These are phyloP conservation scores for Candida ficus DNA, from an alignment of 805 yeast species.

Conservation along the genomic window DNA sequence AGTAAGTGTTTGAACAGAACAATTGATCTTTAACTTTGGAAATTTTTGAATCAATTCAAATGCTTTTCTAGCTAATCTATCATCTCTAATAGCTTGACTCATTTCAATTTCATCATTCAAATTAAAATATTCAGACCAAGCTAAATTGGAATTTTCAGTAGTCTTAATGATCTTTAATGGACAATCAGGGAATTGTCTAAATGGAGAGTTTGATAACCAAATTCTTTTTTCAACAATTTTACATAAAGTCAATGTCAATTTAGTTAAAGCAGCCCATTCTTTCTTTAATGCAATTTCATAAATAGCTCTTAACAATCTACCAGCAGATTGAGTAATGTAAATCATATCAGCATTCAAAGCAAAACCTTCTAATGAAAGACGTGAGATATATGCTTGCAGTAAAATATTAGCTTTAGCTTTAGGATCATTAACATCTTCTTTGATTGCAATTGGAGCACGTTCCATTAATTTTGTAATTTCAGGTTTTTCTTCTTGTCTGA, in stretches of 20 bases:
- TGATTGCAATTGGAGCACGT: conserved; percentile 81
- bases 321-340: conserved; percentile 89
- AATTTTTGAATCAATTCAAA: conserved; percentile 61
- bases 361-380: conserved; percentile 73
- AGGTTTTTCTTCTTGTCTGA: conserved; percentile 77
- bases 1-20: conserved; percentile 73
- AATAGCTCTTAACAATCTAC: conserved; percentile 80
- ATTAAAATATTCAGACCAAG: conserved; percentile 74
- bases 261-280: conserved; percentile 65
- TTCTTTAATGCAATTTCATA: conserved; percentile 69
- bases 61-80: conserved; percentile 55
- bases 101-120: conserved; percentile 67
- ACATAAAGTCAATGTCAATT: conserved; percentile 55
- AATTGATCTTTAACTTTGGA: conserved; percentile 59
- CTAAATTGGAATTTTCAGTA: conserved; percentile 75
- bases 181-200: conserved; percentile 73
- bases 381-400: conserved; percentile 82
- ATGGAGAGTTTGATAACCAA: conserved; percentile 84
- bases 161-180: conserved; percentile 66
- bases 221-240: conserved; percentile 75
- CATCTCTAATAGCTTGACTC: conserved; percentile 74
- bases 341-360: conserved; percentile 92
- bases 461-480: conserved; percentile 69
- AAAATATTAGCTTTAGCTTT: conserved; percentile 74
- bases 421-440: conserved; percentile 65